These are phyloP conservation scores for Silene vulgaris DNA, from an alignment of 179 eudicot species.

Conservation along the genomic window DNA sequence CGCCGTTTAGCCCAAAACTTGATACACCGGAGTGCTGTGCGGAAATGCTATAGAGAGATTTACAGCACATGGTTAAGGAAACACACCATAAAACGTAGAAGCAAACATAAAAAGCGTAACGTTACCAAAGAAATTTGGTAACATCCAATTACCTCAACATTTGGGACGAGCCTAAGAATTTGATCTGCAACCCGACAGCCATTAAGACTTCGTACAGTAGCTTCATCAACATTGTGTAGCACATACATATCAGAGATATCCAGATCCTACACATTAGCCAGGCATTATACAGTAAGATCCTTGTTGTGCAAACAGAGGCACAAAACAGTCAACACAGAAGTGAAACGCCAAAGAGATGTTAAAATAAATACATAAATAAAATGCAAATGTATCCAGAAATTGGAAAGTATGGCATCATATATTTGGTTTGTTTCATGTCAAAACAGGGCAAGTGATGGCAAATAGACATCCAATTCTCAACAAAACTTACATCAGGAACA, in stretches of 20 bases:
- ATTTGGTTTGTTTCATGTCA: neutral
- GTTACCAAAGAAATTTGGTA: neutral
- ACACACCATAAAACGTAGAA: neutral
- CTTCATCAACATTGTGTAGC: slow-evolving; percentile 63
- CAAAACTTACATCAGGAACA: slow-evolving; percentile 70
- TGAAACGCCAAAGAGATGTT: neutral
- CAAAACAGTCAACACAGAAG: neutral
- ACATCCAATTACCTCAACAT: slow-evolving; percentile 46
- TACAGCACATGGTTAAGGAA: neutral
- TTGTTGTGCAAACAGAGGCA: neutral
- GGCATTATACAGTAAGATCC: neutral
- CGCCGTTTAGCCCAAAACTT: slow-evolving; percentile 83
- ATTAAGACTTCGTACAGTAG: slow-evolving; percentile 73
- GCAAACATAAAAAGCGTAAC: neutral
- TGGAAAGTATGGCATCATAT: neutral
- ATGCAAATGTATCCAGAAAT: neutral
- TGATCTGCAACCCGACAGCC: slow-evolving; percentile 88
- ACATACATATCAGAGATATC: slow-evolving; percentile 64
- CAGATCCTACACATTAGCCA: slow-evolving; percentile 48
- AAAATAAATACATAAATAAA: no score
- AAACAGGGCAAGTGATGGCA: neutral
- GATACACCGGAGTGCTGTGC: slow-evolving; percentile 67
- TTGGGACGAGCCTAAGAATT: slow-evolving; percentile 78
- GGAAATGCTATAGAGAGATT: slow-evolving; percentile 45
- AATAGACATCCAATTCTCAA: neutral